Percentiles rank a stretch among this genome's conserved stretches.
These are phyloP conservation scores for Boletus sp. DNA, from an alignment of 768 basidiomycete species.

Conservation along the genomic window DNA sequence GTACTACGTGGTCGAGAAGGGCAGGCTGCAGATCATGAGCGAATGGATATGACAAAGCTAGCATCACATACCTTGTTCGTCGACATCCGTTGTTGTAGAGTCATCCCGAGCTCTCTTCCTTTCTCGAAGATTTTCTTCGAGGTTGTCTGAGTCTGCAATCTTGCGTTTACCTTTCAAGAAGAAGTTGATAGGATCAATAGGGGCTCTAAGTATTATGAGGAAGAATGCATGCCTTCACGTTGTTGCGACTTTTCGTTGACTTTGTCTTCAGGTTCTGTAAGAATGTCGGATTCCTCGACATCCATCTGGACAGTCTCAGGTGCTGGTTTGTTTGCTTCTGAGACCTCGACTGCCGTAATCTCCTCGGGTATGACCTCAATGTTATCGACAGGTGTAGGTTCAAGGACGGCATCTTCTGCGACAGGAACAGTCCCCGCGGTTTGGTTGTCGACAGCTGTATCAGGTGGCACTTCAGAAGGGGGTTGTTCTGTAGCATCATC, in stretches of 20 bases:
- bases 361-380: constrained; percentile 11
- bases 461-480: not conserved
- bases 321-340: not conserved
- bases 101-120: constrained; percentile 30
- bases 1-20: constrained; percentile 20
- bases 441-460: constrained; percentile 7
- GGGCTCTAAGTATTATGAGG: no score
- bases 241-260: constrained; percentile 3
- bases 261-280: constrained; percentile 13
- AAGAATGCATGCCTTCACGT: constrained; percentile 21
- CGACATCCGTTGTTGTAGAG: constrained; percentile 20
- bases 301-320: constrained; percentile 10
- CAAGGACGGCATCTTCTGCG: constrained; percentile 6
- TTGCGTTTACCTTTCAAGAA: constrained; percentile 26
- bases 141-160: constrained; percentile 18
- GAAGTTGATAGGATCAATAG: not conserved
- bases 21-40: constrained; percentile 9
- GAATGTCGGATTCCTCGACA: constrained; percentile 8
- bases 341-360: not conserved
- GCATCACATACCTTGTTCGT: constrained; percentile 42
- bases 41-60: not conserved
- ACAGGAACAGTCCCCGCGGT: not conserved
- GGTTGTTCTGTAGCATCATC: constrained; percentile 6
- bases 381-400: constrained; percentile 4
- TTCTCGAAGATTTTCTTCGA: constrained; percentile 24